These are phyloP conservation scores for Myochromella boudieri DNA, from an alignment of 768 basidiomycete genomes.

Conservation along the genomic window DNA sequence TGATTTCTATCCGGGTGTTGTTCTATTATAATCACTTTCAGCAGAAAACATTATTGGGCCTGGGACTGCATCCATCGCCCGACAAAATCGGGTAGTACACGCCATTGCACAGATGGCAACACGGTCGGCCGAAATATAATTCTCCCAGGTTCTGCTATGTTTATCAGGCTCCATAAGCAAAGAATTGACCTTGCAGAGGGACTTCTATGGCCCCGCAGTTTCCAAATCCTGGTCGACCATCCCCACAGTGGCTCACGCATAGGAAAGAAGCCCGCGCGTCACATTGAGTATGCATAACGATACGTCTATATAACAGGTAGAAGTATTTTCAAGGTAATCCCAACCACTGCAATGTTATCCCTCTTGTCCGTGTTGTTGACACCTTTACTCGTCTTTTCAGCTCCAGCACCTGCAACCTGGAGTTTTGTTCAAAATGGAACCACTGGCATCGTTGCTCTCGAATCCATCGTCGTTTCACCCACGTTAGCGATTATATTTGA, in stretches of 20 bases:
- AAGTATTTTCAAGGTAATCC: neutral
- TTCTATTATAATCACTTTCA: no score
- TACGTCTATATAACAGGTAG: neutral
- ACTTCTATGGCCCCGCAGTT: neutral
- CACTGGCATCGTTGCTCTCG: neutral
- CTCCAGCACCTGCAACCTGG: neutral
- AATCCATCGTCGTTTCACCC: slow-evolving; percentile 2
- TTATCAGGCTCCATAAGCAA: no score
- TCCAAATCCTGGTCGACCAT: neutral
- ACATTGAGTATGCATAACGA: neutral
- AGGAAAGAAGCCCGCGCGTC: no score
- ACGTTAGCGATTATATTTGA: neutral
- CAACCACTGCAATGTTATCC: neutral
- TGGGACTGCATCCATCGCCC: no score
- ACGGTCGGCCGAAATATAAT: no score
- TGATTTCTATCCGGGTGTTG: no score
- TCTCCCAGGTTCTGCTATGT: no score
- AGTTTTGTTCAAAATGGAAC: slow-evolving; percentile 3
- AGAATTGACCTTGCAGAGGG: no score
- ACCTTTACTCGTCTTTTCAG: neutral
- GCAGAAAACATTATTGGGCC: no score
- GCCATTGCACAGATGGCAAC: no score
- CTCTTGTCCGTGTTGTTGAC: neutral
- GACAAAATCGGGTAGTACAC: no score
- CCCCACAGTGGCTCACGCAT: neutral